Percentiles rank a stretch among this genome's conserved stretches.
These are phyloP conservation scores for Mallotus nudiflorus DNA, from an alignment of 345 rosid species.

Conservation along the genomic window DNA sequence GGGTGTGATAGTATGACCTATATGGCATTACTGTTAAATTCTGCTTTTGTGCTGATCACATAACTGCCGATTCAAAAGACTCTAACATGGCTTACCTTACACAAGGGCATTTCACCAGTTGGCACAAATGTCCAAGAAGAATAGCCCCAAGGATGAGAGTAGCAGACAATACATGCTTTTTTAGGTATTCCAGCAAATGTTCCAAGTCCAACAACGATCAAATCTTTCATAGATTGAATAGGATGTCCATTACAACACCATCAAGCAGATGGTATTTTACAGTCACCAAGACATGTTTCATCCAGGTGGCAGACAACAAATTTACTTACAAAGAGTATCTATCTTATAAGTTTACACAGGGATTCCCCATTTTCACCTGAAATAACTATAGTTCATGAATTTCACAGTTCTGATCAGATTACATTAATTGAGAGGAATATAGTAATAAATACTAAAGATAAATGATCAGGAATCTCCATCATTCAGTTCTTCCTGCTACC, in stretches of 20 bases:
- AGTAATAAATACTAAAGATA: background rate
- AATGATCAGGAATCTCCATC: constrained; percentile 9
- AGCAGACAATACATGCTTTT: no score
- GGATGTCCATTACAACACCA: constrained; percentile 1
- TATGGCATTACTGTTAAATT: no score
- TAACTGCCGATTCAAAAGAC: no score
- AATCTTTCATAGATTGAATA: background rate
- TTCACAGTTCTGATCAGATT: constrained; percentile 13
- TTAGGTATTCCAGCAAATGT: no score
- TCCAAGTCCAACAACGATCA: background rate
- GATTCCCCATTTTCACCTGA: constrained; percentile 4
- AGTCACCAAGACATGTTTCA: constrained; percentile 2
- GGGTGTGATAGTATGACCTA: no score
- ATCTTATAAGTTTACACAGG: background rate
- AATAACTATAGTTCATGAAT: background rate
- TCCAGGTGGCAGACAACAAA: background rate
- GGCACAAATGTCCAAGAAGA: no score
- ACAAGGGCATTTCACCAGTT: no score
- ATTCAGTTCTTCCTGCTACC: constrained; percentile 12
- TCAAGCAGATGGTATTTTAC: constrained; percentile 1
- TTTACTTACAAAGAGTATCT: background rate
- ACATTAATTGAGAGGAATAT: background rate
- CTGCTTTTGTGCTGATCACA: no score
- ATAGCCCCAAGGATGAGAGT: no score
- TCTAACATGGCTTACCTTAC: no score